Base-by-base conservation (phyloP, 2,329 filamentous ascomycete species). In the Penicillium verrucosum region DNA sequence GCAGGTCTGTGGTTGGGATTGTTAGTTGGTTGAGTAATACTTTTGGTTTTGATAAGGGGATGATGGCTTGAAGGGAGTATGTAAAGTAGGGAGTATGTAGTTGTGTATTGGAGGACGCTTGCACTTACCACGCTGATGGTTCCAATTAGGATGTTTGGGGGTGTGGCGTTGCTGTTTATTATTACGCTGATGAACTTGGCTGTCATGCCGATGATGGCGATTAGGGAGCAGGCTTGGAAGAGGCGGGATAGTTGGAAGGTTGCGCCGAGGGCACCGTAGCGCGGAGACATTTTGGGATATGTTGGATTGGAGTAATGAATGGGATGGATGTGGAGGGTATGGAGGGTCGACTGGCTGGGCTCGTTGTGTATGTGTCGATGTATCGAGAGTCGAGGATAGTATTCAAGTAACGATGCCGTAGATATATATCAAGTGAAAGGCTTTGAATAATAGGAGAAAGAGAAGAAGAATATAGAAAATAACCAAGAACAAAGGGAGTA, bases 111-210 rank as follows among this genome's bases (percentile, higher is more conserved):
- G 16, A 29, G 51, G 14, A 36, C 11, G 83, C 89, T 69, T 83
- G 36, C 9, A 83, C 89, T 69, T 83, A 96, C 92, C 63, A 96
- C 85, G 59, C 85, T 85, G 60, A 96, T 81, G 3, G 90, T 91
- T 30, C 86, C 90, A 30, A 96, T 83, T 23, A 97, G 80, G 45
- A 92, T 85, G 50, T 84, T 79, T 0, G 91, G 89, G 0, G 89
- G 85, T 30, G 83, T 80, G 54, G 87, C 82, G 60, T 86, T 82
- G 23, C 80, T 82, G 42, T 80, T 77, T 43, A 90, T 84, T 71
- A 95, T 91, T 65, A 89, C 82, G 25, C 86, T 81, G 67, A 96
- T 87, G 75, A 96, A 95, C 74, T 92, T 91, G 68, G 88, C 85
- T 0, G 86, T 86, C 72, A 96, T 84, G 44, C 91, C 90, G 62